phyloP scores from a whole-genome alignment of 208 protist genomes.

The Leishmania gerbilli region DNA sequence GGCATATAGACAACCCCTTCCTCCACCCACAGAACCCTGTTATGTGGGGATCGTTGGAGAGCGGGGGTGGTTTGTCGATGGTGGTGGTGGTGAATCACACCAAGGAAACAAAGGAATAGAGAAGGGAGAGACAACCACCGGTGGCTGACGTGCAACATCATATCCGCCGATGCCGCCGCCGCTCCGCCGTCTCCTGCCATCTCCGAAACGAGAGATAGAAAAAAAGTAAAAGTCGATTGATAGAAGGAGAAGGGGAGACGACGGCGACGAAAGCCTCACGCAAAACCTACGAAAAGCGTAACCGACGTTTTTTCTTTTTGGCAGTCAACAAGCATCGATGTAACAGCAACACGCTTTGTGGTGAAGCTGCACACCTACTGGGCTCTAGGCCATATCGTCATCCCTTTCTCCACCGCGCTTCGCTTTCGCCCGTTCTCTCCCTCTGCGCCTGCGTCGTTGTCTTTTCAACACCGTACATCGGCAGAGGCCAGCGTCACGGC shows the following conservation, averaged over 20 bases:
- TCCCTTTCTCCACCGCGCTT: neutral
- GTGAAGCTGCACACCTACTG: neutral
- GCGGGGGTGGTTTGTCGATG: neutral
- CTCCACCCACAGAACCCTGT: neutral
- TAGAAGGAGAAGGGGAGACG: constrained; percentile 3
- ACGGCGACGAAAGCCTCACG: neutral
- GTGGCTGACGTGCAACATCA: neutral
- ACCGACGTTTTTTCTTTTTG: neutral
- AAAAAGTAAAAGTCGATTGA: constrained; percentile 8
- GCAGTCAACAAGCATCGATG: neutral
- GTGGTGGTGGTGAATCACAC: no score
- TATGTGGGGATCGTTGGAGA: neutral
- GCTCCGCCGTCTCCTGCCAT: neutral
- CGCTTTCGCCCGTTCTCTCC: neutral
- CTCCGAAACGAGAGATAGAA: constrained; percentile 1
- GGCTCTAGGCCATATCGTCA: no score
- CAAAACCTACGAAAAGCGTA: neutral
- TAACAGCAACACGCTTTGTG: constrained; percentile 3
- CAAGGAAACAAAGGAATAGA: constrained; percentile 13
- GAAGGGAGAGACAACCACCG: neutral
- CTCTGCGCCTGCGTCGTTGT: neutral
- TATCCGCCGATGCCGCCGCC: neutral
- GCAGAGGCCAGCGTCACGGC: neutral
- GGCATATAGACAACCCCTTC: neutral
- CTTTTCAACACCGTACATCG: neutral